A percentile compares a stretch with the other conserved stretches of the same genome.
These are phyloP conservation scores for Penicillium sp. DNA, from an alignment of 2,329 filamentous ascomycete species.

Conservation along the genomic window DNA sequence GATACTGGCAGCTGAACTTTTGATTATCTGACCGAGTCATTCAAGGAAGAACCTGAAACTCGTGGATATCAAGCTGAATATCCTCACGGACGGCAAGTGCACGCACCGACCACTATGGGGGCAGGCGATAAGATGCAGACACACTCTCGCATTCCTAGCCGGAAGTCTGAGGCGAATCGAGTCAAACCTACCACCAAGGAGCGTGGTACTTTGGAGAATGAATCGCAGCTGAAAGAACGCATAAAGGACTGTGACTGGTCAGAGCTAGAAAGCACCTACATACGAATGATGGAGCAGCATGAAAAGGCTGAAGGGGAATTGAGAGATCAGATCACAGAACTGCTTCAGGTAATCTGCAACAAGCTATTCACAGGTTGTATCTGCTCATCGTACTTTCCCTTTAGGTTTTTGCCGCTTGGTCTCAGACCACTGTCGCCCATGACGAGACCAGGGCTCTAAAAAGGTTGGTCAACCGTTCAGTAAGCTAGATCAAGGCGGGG, in stretches of 20 bases:
- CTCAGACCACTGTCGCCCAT: constrained; percentile 69
- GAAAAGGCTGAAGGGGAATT: constrained; percentile 68
- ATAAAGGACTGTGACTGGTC: constrained; percentile 74
- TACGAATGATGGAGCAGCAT: constrained; percentile 66
- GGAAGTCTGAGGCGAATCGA: constrained; percentile 4
- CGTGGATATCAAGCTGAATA: not conserved
- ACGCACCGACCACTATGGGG: not conserved
- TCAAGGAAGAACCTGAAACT: not conserved
- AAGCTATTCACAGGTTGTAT: not conserved
- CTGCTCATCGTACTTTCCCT: constrained; percentile 10
- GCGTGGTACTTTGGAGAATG: constrained; percentile 18
- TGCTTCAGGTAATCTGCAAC: constrained; percentile 62
- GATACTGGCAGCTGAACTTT: not conserved
- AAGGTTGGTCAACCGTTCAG: constrained; percentile 57
- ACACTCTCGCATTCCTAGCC: constrained; percentile 5
- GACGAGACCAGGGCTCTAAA: constrained; percentile 80
- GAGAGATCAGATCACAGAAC: constrained; percentile 67
- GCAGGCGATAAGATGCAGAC: constrained; percentile 4
- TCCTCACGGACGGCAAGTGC: not conserved
- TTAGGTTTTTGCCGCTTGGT: constrained; percentile 82
- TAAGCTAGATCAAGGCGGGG: not conserved
- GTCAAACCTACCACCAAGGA: not conserved
- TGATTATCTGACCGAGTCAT: not conserved
- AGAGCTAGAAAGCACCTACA: constrained; percentile 73
- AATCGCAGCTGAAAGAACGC: constrained; percentile 50